A percentile compares a stretch with the other conserved stretches of the same genome.
These are phyloP conservation scores for Pythium phragmitis DNA, from an alignment of 352 stramenopile genomes.

Conservation along the genomic window DNA sequence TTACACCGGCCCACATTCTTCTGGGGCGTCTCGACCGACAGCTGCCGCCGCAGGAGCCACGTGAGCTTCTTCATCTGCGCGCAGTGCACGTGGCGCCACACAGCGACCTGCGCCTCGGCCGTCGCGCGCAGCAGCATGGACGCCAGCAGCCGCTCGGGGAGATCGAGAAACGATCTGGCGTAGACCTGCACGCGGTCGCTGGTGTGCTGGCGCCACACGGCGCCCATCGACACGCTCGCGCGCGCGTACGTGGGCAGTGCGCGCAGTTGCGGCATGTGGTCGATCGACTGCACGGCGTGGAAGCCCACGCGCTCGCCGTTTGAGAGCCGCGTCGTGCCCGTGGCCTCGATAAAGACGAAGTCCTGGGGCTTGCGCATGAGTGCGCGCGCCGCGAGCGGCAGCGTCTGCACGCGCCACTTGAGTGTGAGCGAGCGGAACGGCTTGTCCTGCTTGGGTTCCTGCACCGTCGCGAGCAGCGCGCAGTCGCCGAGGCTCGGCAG, in stretches of 20 bases:
- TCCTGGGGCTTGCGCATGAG: slow-evolving; percentile 47
- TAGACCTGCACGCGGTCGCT: slow-evolving; percentile 23
- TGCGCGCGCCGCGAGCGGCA: slow-evolving; percentile 28
- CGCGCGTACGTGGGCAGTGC: slow-evolving; percentile 26
- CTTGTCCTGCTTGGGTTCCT: slow-evolving; percentile 38
- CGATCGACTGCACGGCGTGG: slow-evolving; percentile 55
- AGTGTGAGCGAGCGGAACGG: slow-evolving; percentile 41
- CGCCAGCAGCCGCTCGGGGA: slow-evolving; percentile 14
- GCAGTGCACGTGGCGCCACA: slow-evolving; percentile 28
- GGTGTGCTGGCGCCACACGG: slow-evolving; percentile 37
- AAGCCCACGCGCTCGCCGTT: slow-evolving; percentile 53
- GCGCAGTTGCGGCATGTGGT: slow-evolving; percentile 13
- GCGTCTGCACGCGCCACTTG: slow-evolving; percentile 26
- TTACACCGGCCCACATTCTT: slow-evolving; percentile 6
- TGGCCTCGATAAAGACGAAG: slow-evolving; percentile 57
- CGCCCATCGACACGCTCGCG: slow-evolving; percentile 36
- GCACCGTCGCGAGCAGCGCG: slow-evolving; percentile 46
- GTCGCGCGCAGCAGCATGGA: slow-evolving; percentile 8
- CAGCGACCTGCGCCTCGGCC: slow-evolving; percentile 21
- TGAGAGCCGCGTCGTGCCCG: slow-evolving; percentile 31
- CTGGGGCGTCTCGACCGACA: slow-evolving; percentile 1
- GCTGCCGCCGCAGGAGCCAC: slow-evolving; percentile 17
- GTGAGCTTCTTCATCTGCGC: slow-evolving; percentile 31
- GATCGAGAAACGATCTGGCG: slow-evolving; percentile 18
- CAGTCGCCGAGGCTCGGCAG: slow-evolving; percentile 31